Base-by-base conservation (phyloP, 129 eudicot genomes). In the Saposhnikovia divaricata region DNA sequence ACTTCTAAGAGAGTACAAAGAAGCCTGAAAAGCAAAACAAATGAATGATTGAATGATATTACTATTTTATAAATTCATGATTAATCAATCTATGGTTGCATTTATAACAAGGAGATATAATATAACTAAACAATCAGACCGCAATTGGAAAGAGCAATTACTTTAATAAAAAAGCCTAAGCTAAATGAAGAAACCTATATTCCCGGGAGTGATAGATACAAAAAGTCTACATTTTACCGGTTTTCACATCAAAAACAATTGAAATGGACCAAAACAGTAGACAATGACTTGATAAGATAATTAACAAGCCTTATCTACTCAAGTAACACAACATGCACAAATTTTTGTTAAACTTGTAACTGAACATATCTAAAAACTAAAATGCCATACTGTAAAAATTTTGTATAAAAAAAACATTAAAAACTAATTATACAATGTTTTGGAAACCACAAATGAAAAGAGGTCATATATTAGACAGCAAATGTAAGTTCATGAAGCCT, bases 1-100 rank as follows among this genome's bases (percentile, higher is more conserved):
- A 77, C 73, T 85, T 47, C 66, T 78, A 77, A 65, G 15, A 11
- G 38, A 46, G 39, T 31, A 40, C 21, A 70, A 85, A 39, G 74
- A 40, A 53, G 28, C 86, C 81, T 79, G 80, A 72, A 57, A 74
- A 66, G 39, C 9, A 61, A 23, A 14, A 70, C 15, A 46, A 15
- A 42, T 25, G 73, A 42, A 68, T 65, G 3, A 79, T 14, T 16
- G 19, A 65, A 12, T 61, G 23, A 51, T 19, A 13, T 21, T 16
- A 8, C 9, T 59, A 16, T 8, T n/a, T 34, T 18, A 6, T 21
- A 11, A 34, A 16, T 5, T 44, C 31, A 25, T 25, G 74, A 59
- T 59, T 7, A 4, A 31, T 59, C 55, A 43, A 39, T 42, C 43
- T 68, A 68, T 13, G 16, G 16, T 4, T 1, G 7, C 73, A 68